Base-by-base conservation (phyloP, 2,329 filamentous ascomycete species). In the Didymella pomorum region DNA sequence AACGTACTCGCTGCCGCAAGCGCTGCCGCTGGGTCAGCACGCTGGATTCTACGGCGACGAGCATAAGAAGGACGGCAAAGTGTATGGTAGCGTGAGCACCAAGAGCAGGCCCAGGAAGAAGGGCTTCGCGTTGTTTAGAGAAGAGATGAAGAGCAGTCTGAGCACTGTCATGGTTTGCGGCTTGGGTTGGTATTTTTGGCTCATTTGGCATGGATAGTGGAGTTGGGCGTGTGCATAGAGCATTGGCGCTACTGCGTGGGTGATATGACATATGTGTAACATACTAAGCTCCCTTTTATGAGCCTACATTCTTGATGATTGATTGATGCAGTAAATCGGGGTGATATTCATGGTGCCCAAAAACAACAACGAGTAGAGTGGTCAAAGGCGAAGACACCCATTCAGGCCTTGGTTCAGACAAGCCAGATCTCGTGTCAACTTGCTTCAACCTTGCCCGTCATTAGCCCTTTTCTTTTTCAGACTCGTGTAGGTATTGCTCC, bases 141-240 rank as follows among this genome's bases (percentile, higher is more conserved):
- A 81, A 25, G 89, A 94, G 73, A 77, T 92, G 35, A 83, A 82
- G 80, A 11, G 18, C 10, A 39, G 35, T 18, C 18, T 39, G 9
- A 16, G 35, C 18, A 39, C 35, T 20, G 35, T 39, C 18, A 39
- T 39, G 35, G 4, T 39, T n/a, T 39, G 35, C 21, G 35, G 35
- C 10, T 39, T 39, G 35, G 9, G 35, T 11, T 39, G 35, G 35
- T 39, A 39, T 12, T 39, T 39, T 11, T 39, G 35, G 35, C 18
- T 39, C n/a, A 21, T 39, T 10, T 39, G 35, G 35, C 35, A 39
- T 2, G 35, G 35, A 21, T 39, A 21, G 35, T 39, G 35, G 20
- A 7, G 16, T 5, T 35, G 16, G 16, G 33, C 6, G 14, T 35
- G 18, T 39, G 35, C 10, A 39, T 39, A 21, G 18, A 21, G 18